phyloP scores from a whole-genome alignment of 2,329 filamentous ascomycete species.

The Penicillium sp. region DNA sequence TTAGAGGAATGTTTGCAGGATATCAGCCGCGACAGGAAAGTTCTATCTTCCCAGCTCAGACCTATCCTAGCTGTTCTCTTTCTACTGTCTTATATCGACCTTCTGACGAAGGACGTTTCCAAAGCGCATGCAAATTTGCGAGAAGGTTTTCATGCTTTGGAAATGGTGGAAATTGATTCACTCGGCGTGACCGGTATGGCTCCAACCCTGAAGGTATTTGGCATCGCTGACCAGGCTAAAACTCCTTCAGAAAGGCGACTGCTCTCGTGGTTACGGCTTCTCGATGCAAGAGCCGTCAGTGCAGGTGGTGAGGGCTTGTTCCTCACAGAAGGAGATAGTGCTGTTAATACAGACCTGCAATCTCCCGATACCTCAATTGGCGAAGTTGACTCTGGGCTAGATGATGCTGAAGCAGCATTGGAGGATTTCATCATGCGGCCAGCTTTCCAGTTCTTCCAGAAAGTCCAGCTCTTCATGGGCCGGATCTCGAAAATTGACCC shows the following conservation, averaged over 20 bases:
- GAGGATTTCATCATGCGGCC: slow-evolving; percentile 61
- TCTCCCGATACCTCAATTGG: slow-evolving; percentile 39
- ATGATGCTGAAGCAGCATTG: slow-evolving; percentile 34
- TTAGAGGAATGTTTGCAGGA: slow-evolving; percentile 9
- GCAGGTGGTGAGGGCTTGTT: slow-evolving; percentile 61
- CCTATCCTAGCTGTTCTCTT: slow-evolving; percentile 17
- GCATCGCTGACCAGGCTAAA: not conserved
- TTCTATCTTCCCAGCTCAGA: slow-evolving; percentile 10
- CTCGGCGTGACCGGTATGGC: slow-evolving; percentile 12
- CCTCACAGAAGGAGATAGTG: slow-evolving; percentile 53
- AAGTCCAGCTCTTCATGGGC: slow-evolving; percentile 62
- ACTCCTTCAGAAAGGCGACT: slow-evolving; percentile 12
- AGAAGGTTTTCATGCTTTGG: slow-evolving; percentile 15
- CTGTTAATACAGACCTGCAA: slow-evolving; percentile 12
- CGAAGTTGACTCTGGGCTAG: slow-evolving; percentile 41
- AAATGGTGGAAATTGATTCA: slow-evolving; percentile 17
- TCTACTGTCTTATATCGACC: slow-evolving; percentile 15
- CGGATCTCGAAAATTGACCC: slow-evolving; percentile 61
- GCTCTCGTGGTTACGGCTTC: slow-evolving; percentile 58
- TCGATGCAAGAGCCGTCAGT: slow-evolving; percentile 60
- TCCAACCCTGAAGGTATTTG: not conserved
- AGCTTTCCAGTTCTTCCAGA: slow-evolving; percentile 61
- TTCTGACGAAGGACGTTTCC: slow-evolving; percentile 18
- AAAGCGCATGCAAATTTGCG: slow-evolving; percentile 18
- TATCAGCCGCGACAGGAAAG: slow-evolving; percentile 7